Conservation (phyloP, 345 rosid species). For the Angophora floribunda region DNA sequence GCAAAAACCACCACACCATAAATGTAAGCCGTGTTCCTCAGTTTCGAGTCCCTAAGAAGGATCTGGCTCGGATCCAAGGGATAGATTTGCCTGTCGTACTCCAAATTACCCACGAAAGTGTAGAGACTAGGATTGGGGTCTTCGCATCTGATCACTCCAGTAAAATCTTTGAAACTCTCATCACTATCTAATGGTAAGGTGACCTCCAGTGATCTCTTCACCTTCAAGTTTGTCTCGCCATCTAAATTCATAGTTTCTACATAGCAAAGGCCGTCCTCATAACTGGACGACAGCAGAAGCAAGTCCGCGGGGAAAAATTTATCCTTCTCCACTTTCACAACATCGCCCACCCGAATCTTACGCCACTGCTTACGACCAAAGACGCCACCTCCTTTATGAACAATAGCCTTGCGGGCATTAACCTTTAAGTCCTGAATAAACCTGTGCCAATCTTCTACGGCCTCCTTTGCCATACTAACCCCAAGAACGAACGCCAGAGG, state of each 20-base stretch:
- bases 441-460: conserved; percentile 94
- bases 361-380: conserved; percentile 62
- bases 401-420: conserved; percentile 49
- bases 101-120: conserved; percentile 81
- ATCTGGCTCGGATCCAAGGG: conserved; percentile 81
- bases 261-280: conserved; percentile 94
- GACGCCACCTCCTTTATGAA: conserved; percentile 48
- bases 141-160: conserved; percentile 66
- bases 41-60: conserved; percentile 96
- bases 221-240: conserved; percentile 95
- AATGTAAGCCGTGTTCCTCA: conserved; percentile 70
- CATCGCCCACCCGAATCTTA: conserved; percentile 71
- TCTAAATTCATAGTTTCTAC: conserved; percentile 99
- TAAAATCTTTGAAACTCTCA: conserved; percentile 48
- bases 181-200: conserved; percentile 60
- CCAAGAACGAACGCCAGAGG: conserved; percentile 91
- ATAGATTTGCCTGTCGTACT: conserved; percentile 44
- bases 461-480: conserved; percentile 91
- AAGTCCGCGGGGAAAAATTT: conserved; percentile 93
- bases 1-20: conserved; percentile 84
- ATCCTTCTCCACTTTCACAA: conserved; percentile 84
- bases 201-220: conserved; percentile 71
- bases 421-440: conserved; percentile 88
- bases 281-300: conserved; percentile 76
- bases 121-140: conserved; percentile 93